A percentile compares a stretch with the other conserved stretches of the same genome.
Conservation (phyloP, 305 asterid genomes). For the Solanum aculeatissimum region DNA sequence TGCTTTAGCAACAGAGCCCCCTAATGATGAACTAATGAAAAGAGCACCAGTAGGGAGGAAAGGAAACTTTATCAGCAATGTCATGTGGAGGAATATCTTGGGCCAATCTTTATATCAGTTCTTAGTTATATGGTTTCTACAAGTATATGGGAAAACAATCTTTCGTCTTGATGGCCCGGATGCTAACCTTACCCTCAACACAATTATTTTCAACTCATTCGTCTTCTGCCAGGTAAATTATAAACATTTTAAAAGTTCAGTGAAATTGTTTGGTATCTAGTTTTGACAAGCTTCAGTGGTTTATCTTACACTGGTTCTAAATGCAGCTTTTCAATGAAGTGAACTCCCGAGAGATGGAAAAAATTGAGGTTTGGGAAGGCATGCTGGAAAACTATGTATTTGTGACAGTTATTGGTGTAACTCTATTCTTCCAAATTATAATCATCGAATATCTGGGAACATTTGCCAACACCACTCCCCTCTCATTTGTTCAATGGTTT, state of each 20-base stretch:
- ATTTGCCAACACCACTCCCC: slow-evolving; percentile 88
- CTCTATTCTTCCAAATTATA: slow-evolving; percentile 68
- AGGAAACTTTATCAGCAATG: slow-evolving; percentile 41
- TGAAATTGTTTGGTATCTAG: background rate
- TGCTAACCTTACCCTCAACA: slow-evolving; percentile 21
- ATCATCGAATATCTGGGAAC: slow-evolving; percentile 68
- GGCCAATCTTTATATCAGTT: slow-evolving; percentile 4
- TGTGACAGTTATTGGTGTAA: slow-evolving; percentile 44
- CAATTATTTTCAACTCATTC: slow-evolving; percentile 81
- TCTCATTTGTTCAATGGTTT: slow-evolving; percentile 57
- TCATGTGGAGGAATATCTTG: slow-evolving; percentile 15
- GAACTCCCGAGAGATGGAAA: slow-evolving; percentile 93
- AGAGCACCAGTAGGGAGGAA: slow-evolving; percentile 13
- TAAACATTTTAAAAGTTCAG: background rate
- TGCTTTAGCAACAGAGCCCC: slow-evolving; percentile 14
- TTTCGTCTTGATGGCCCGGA: background rate
- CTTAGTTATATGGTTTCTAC: background rate
- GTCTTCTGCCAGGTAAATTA: slow-evolving; percentile 75
- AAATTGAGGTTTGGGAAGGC: slow-evolving; percentile 54
- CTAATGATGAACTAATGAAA: slow-evolving; percentile 5
- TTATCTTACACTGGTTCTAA: background rate
- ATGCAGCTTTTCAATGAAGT: slow-evolving; percentile 88
- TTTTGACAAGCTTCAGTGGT: background rate
- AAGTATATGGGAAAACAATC: background rate
- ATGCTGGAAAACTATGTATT: slow-evolving; percentile 68